Evolutionary conservation across 2,329 filamentous ascomycete genomes (phyloP).

Genomic region (Scolecobasidium constrictum): DNA sequence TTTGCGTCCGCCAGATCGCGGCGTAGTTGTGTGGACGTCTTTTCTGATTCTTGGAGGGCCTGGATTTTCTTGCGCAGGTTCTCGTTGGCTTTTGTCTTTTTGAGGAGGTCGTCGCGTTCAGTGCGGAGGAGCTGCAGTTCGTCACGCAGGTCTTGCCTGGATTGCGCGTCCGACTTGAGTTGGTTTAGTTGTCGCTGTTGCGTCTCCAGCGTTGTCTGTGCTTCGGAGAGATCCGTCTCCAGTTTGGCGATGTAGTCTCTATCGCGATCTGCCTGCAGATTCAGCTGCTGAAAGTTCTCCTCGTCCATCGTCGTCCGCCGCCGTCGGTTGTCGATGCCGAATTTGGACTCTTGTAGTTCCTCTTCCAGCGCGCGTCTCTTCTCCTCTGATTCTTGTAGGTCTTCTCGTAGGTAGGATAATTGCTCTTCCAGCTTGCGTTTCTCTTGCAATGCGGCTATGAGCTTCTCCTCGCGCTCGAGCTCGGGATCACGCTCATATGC

Average conservation of each 20-base stretch:
- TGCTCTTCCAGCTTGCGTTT: conserved; percentile 14
- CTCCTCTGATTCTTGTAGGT: conserved; percentile 29
- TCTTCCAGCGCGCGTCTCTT: conserved; percentile 35
- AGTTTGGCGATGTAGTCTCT: conserved; percentile 39
- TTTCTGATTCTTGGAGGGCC: conserved; percentile 36
- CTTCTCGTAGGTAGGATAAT: conserved; percentile 27
- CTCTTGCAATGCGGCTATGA: conserved; percentile 32
- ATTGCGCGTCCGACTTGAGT: conserved; percentile 28
- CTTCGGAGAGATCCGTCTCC: conserved; percentile 33
- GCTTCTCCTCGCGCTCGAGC: conserved; percentile 38
- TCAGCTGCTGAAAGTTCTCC: conserved; percentile 18
- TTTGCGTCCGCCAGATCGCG: conserved; percentile 33
- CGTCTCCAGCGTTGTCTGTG: conserved; percentile 32
- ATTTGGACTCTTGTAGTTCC: conserved; percentile 34
- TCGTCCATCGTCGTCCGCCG: conserved; percentile 29
- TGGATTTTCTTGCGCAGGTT: conserved; percentile 44
- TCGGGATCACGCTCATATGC: conserved; percentile 29
- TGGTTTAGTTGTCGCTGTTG: conserved; percentile 35
- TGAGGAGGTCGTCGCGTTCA: conserved; percentile 37
- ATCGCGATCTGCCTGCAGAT: conserved; percentile 21
- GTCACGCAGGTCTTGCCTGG: conserved; percentile 38
- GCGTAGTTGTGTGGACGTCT: conserved; percentile 28
- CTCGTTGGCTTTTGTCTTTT: conserved; percentile 39
- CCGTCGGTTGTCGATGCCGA: conserved; percentile 32
- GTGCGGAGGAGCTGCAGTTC: conserved; percentile 37